Conservation (phyloP, 2,329 filamentous ascomycete species). For the Emergomyces orientalis region DNA sequence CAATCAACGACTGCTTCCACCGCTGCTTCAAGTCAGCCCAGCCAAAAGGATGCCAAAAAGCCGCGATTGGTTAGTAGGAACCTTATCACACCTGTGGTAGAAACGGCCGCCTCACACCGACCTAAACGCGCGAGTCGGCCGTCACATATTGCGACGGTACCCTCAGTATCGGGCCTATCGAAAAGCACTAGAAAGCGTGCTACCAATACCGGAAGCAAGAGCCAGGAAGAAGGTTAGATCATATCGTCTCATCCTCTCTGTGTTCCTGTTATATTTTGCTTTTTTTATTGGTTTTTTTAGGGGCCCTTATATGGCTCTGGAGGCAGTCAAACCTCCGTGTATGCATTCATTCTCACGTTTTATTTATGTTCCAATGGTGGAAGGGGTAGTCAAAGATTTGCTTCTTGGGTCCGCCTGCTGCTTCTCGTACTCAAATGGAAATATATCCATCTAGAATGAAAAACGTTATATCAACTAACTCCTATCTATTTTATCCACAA, state of each 20-base stretch:
- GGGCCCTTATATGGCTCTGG: neutral
- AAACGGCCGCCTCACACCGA: neutral
- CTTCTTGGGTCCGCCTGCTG: neutral
- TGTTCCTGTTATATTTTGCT: neutral
- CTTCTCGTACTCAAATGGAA: neutral
- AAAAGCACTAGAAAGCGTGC: neutral
- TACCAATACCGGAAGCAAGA: neutral
- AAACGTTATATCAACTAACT: neutral
- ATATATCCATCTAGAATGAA: neutral
- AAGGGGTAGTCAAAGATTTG: neutral
- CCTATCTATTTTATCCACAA: neutral
- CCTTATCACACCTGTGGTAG: neutral
- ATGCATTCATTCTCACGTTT: neutral
- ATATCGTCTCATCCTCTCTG: neutral
- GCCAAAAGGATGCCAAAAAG: neutral
- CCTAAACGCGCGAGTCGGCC: neutral
- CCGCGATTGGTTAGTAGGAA: neutral
- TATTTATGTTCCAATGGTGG: neutral
- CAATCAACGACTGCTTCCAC: neutral
- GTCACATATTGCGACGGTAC: neutral
- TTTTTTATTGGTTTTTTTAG: neutral
- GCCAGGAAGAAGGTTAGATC: slow-evolving; percentile 2
- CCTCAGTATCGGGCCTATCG: neutral
- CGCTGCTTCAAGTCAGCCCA: too few species aligned
- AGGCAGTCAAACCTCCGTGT: neutral